A percentile compares a stretch with the other conserved stretches of the same genome.
These are phyloP conservation scores for Lichtheimia hyalospora DNA, from an alignment of 371 early-diverging fungal genomes.

Conservation along the genomic window DNA sequence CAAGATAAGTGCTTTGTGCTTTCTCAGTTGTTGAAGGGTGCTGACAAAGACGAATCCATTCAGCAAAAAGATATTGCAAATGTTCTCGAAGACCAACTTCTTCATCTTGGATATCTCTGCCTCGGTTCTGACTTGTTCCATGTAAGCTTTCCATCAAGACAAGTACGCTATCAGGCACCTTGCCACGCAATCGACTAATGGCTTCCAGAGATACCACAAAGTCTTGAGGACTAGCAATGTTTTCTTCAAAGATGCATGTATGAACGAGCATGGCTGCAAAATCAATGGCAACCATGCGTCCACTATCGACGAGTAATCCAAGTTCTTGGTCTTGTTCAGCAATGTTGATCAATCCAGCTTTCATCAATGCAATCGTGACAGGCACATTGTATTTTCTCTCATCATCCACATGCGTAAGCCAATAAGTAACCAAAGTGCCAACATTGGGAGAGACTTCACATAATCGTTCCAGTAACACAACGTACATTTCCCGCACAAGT, in stretches of 20 bases:
- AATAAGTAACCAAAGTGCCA: constrained; percentile 80
- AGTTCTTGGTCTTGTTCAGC: constrained; percentile 88
- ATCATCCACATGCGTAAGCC: constrained; percentile 94
- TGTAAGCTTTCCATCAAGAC: constrained; percentile 42
- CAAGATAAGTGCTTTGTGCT: constrained; percentile 60
- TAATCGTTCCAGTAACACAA: constrained; percentile 75
- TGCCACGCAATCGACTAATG: constrained; percentile 65
- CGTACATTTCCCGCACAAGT: constrained; percentile 80
- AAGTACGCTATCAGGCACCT: constrained; percentile 63
- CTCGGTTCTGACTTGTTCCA: not conserved
- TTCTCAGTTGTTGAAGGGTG: constrained; percentile 82
- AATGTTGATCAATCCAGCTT: constrained; percentile 71
- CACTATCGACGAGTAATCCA: constrained; percentile 71
- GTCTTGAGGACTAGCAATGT: constrained; percentile 62
- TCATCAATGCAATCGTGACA: constrained; percentile 81
- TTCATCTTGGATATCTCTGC: constrained; percentile 24
- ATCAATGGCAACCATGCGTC: constrained; percentile 74
- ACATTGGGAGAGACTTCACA: constrained; percentile 80
- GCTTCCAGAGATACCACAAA: constrained; percentile 76
- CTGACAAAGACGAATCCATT: constrained; percentile 90
- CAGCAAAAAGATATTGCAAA: constrained; percentile 71
- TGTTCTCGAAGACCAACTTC: constrained; percentile 63
- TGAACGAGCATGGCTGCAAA: constrained; percentile 79
- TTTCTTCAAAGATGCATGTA: constrained; percentile 65
- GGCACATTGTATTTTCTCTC: constrained; percentile 90